phyloP scores from a whole-genome alignment of 2,329 filamentous ascomycete species.

The Teratosphaeria nubilosa region DNA sequence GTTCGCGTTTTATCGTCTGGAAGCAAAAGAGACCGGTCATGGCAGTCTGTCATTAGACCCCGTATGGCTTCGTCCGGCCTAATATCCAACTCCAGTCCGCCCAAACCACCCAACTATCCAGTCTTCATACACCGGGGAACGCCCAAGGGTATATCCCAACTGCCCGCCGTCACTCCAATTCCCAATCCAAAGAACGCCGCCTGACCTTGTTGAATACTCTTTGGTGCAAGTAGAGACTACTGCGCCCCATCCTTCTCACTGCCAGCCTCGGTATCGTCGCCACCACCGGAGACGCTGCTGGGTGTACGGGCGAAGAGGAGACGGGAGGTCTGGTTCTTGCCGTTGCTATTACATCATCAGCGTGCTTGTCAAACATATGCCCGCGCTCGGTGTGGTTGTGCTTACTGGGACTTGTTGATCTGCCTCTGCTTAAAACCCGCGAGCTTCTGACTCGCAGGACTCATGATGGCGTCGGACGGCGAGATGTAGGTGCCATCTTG shows the following conservation, averaged over 20 bases:
- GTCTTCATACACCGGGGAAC: not conserved
- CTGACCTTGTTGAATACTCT: not conserved
- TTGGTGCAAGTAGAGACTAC: not conserved
- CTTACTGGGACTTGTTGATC: slow-evolving; percentile 50
- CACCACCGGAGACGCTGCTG: slow-evolving; percentile 3
- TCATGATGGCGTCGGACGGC: slow-evolving; percentile 83
- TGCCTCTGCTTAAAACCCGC: slow-evolving; percentile 72
- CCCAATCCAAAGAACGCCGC: not conserved
- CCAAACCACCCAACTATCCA: not conserved
- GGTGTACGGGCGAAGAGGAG: slow-evolving; percentile 6
- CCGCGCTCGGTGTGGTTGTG: not conserved
- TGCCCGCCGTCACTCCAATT: not conserved
- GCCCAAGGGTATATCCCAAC: not conserved
- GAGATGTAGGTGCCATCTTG: slow-evolving; percentile 55
- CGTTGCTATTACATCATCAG: not conserved
- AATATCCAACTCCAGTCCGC: not conserved
- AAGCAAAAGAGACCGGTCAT: not conserved
- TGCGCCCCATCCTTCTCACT: not conserved
- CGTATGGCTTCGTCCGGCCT: not conserved
- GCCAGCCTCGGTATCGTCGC: slow-evolving; percentile 1
- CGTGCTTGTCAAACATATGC: not conserved
- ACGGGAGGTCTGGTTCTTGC: slow-evolving; percentile 7
- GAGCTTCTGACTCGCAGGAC: slow-evolving; percentile 74
- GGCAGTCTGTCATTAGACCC: not conserved
- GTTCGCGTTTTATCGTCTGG: not conserved